Evolutionary conservation across 148 eudicot genomes (phyloP).

Genomic region (Camellia sinensis): DNA sequence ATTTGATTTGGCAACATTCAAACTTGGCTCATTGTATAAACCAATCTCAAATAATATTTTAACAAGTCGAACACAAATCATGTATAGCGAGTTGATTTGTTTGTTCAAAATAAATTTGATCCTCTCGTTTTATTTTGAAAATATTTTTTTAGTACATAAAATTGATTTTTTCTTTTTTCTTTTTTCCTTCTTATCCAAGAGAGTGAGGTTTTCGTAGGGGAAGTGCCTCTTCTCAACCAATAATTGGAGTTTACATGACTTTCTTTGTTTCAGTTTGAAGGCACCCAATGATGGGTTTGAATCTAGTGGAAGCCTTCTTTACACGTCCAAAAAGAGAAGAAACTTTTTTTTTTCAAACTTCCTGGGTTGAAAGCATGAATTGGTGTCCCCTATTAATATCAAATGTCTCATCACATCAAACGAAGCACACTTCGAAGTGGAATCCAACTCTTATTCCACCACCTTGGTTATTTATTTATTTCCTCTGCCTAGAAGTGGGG

Average conservation of each 20-base stretch:
- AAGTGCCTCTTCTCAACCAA: constrained; percentile 27
- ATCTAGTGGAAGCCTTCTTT: constrained; percentile 56
- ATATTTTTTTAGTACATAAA: no score
- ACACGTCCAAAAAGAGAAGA: constrained; percentile 43
- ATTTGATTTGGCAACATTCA: no score
- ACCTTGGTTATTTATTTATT: background rate
- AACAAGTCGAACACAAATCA: no score
- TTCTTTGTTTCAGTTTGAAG: constrained; percentile 11
- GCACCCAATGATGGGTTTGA: constrained; percentile 37
- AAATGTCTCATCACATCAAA: constrained; percentile 46
- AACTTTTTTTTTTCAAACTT: constrained; percentile 17
- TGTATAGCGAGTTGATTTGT: no score
- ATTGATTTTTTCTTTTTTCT: no score
- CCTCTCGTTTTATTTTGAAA: no score
- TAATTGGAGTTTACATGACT: constrained; percentile 34
- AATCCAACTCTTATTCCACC: constrained; percentile 65
- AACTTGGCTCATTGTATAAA: no score
- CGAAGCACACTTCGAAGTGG: constrained; percentile 44
- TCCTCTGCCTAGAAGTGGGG: constrained; percentile 32
- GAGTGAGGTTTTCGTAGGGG: no score
- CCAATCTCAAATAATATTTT: no score
- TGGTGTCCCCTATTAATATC: constrained; percentile 36
- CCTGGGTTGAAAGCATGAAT: constrained; percentile 32
- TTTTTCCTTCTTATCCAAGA: no score
- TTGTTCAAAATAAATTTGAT: no score